A percentile compares a stretch with the other conserved stretches of the same genome.
Conservation (phyloP, 2,329 filamentous ascomycete genomes). For the Fusarium stilboides region DNA sequence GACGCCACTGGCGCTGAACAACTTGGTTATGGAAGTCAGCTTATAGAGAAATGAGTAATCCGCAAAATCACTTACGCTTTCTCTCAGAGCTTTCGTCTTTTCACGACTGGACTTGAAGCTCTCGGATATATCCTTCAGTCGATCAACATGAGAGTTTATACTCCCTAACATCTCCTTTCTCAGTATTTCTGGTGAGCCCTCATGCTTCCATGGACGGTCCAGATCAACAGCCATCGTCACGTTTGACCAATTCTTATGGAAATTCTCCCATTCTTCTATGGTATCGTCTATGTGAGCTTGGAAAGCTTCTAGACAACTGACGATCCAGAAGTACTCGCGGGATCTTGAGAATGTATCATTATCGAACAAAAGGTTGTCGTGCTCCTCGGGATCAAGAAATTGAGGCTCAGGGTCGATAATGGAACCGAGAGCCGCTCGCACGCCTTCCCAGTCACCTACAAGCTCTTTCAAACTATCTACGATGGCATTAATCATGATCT, state of each 20-base stretch:
- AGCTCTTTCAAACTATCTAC: background rate
- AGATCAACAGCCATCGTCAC: background rate
- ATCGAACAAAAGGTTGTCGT: conserved; percentile 12
- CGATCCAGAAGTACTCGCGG: conserved; percentile 6
- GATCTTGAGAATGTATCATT: conserved; percentile 13
- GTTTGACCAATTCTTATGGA: background rate
- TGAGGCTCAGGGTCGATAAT: conserved; percentile 7
- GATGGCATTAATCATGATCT: conserved; percentile 4
- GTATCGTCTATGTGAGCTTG: conserved; percentile 4
- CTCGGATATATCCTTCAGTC: background rate
- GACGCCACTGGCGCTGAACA: conserved; percentile 16
- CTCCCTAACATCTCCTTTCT: background rate
- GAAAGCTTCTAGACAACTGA: conserved; percentile 11
- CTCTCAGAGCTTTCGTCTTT: conserved; percentile 14
- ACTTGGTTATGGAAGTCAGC: background rate
- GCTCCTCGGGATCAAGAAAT: conserved; percentile 3
- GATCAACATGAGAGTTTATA: background rate
- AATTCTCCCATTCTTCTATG: conserved; percentile 12
- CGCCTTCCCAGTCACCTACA: background rate
- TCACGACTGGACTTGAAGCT: conserved; percentile 4
- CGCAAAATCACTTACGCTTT: conserved; percentile 5
- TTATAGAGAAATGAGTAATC: rapidly evolving
- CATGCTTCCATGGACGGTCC: background rate
- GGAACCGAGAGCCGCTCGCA: conserved; percentile 4
- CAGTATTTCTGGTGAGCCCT: background rate